Evolutionary conservation across 2,329 filamentous ascomycete species (phyloP), one percentile per base, ranked within the genome.

Genomic region (Pseudocercospora eumusae): DNA sequence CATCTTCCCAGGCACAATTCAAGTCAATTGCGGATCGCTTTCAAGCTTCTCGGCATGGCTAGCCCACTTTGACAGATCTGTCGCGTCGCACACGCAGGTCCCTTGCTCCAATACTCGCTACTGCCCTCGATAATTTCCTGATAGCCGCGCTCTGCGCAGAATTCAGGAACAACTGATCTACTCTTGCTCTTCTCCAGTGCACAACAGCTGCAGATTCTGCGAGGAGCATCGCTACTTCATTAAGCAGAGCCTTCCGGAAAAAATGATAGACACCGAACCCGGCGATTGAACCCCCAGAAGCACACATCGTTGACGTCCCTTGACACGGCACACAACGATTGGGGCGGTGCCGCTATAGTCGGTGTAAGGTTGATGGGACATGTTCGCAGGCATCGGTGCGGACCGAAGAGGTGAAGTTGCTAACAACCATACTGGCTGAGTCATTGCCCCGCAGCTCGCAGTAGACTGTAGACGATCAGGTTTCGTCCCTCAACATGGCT

Each of bases 391-490:
- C 47, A 52, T 52, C 47, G 47, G 47, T 28, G 47, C 47, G 47
- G 47, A 52, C 47, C 47, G 47, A 52, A 18, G 47, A 52, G 47
- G 25, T 52, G 47, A 52, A 52, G 47, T 52, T 31, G 47, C 47
- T 28, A 4, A 28, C 25, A 52, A 31, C 47, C 47, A 52, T 52
- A 25, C 31, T 18, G 21, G 47, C 25, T 52, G 47, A 52, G 47
- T 52, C 47, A 52, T 52, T 52, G 47, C 31, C 47, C 47, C 15
- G 47, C 47, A 52, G 47, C 25, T 25, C 8, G 47, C 18, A 25
- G 23, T n/a, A 52, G n/a, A n/a, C 23, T 25, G 23, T 25, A 25
- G 47, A 28, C 47, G 47, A 52, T 28, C 47, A 52, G 25, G 7
- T 52, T 52, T 28, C 21, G 47, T 10, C 21, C n/a, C 47, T 18